A percentile compares a stretch with the other conserved stretches of the same genome.
Conservation (phyloP, 139 green algal species). For the Astrephomene gubernaculifera region DNA sequence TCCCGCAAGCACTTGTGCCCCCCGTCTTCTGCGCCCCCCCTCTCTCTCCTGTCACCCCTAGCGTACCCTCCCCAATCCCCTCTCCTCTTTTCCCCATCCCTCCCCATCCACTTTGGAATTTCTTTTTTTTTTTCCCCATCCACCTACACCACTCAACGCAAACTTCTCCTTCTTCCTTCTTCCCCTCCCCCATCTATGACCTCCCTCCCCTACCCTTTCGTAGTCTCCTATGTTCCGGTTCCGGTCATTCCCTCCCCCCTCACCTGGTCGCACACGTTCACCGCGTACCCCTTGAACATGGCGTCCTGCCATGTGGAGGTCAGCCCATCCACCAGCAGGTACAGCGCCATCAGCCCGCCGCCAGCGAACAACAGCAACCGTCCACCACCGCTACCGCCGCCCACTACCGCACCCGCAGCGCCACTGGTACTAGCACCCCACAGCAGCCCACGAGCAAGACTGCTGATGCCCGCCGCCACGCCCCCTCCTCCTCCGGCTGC, state of each 20-base stretch:
- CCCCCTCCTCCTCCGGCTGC: background rate
- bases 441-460: no score
- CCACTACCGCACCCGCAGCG: no score
- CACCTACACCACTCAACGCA: background rate
- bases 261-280: conserved; percentile 91
- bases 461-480: background rate
- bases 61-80: background rate
- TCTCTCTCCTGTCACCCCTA: background rate
- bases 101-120: background rate
- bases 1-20: background rate
- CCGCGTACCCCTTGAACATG: conserved; percentile 78
- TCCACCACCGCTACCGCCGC: no score
- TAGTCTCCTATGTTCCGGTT: background rate
- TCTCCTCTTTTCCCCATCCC: background rate
- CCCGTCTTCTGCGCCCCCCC: background rate
- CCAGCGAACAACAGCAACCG: conserved; percentile 59
- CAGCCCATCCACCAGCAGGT: conserved; percentile 96
- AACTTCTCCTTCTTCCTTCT: background rate
- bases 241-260: background rate
- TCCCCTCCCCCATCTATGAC: background rate
- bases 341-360: conserved; percentile 85
- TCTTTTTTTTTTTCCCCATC: background rate
- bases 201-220: background rate
- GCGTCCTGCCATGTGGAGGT: conserved; percentile 94
- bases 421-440: no score